These are phyloP conservation scores for Apostasia shenzhenica DNA, from an alignment of 106 monocot species.

Conservation along the genomic window DNA sequence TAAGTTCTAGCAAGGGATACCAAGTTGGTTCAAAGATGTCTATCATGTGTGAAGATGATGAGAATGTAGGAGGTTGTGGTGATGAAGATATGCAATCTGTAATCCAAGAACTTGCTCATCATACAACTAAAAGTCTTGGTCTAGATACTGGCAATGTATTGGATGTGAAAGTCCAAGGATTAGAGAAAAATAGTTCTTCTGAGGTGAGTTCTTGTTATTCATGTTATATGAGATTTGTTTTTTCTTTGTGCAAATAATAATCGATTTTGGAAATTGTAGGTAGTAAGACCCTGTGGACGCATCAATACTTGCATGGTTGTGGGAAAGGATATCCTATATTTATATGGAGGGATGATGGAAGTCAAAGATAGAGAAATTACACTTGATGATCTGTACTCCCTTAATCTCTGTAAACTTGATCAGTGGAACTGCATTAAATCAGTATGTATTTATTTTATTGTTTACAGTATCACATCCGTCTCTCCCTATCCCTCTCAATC, in stretches of 20 bases:
- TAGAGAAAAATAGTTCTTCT: slow-evolving; percentile 16
- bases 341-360: slow-evolving; percentile 99
- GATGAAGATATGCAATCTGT: slow-evolving; percentile 29
- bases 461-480: background rate
- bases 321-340: slow-evolving; percentile 71
- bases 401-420: slow-evolving; percentile 93
- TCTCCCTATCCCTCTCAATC: background rate
- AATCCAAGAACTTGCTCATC: slow-evolving; percentile 35
- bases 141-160: slow-evolving; percentile 22
- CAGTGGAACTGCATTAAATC: slow-evolving; percentile 97
- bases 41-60: slow-evolving; percentile 36
- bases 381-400: slow-evolving; percentile 97
- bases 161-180: slow-evolving; percentile 35
- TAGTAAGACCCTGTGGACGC: slow-evolving; percentile 86
- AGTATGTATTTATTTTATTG: slow-evolving; percentile 24
- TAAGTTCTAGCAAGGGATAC: slow-evolving; percentile 13
- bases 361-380: slow-evolving; percentile 89
- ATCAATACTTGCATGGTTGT: slow-evolving; percentile 87
- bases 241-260: slow-evolving; percentile 4
- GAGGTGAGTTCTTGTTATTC: slow-evolving; percentile 39
- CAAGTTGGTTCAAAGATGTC: slow-evolving; percentile 33
- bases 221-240: background rate
- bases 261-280: slow-evolving; percentile 23
- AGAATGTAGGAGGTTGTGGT: slow-evolving; percentile 35
- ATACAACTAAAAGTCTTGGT: slow-evolving; percentile 37